Evolutionary conservation across 2,329 filamentous ascomycete genomes (phyloP), one percentile per base, ranked within the genome.

Genomic region (Epichloe coenophiala): DNA sequence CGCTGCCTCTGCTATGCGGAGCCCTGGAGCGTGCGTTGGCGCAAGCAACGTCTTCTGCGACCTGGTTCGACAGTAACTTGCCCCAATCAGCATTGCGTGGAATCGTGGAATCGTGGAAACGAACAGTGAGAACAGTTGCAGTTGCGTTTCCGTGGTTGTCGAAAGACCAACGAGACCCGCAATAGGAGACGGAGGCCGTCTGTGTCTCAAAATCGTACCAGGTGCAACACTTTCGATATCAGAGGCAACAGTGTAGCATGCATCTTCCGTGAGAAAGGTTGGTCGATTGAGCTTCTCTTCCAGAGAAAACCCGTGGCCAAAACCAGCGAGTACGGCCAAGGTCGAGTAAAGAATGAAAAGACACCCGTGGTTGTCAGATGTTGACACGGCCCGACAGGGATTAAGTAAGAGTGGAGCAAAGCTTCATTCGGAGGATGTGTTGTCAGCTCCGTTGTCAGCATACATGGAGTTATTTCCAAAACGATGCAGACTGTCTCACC

Each of bases 21-120:
- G 50, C 44, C 58, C 58, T 0, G 54, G 59, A 8, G 60, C 59
- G 46, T 60, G 62, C 6, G 37, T 48, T 4, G 57, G 56, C 47
- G n/a, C 12, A 23, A 41, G 39, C 39, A 41, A 5, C 39, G 39
- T 23, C 39, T 21, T 41, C 19, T 19, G 39, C 39, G 12, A 41
- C 11, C 5, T 19, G n/a, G 8, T 21, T 12, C 17, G n/a, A 41
- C 3, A 41, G 39, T 11, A 7, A 9, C 5, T 23, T 41, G 15
- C 39, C 19, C n/a, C 3, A 12, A 12, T 41, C 39, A 12, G 23
- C 23, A 21, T 12, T 41, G n/a, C 39, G 23, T 27, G 23, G 23
- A 27, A 27, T 8, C 23, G 17, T 17, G 17, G 17, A 17, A 17
- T 17, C 39, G 23, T 27, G 23, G 23, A 27, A 27, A 3, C 23